phyloP scores from a whole-genome alignment of 2,329 filamentous ascomycete species.

The Penicillium sp. region DNA sequence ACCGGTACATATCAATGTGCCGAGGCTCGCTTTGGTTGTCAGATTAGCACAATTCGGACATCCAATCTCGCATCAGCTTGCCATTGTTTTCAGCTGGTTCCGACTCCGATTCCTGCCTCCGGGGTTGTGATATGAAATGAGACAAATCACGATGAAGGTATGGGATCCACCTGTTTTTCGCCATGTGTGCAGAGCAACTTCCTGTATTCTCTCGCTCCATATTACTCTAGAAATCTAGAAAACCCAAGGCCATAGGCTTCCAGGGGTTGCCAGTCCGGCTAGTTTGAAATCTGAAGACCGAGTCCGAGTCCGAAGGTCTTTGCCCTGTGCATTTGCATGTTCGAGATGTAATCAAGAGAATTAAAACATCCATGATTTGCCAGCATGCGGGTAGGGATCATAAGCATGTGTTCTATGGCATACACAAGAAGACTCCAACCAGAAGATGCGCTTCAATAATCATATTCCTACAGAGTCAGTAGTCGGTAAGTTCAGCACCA shows the following conservation, averaged over 20 bases:
- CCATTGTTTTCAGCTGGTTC: slow-evolving; percentile 11
- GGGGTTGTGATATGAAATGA: not conserved
- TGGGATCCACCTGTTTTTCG: not conserved
- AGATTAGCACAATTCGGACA: not conserved
- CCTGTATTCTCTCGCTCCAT: not conserved
- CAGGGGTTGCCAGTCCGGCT: not conserved
- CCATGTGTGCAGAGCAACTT: not conserved
- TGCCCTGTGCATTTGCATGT: not conserved
- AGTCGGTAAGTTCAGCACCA: not conserved
- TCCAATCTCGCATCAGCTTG: slow-evolving; percentile 8
- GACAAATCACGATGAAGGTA: slow-evolving; percentile 14
- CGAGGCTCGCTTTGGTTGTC: not conserved
- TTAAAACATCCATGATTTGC: not conserved
- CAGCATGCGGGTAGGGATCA: not conserved
- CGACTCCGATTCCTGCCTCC: slow-evolving; percentile 12
- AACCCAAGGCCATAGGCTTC: not conserved
- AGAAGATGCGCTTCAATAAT: not conserved
- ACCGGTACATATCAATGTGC: slow-evolving; percentile 14
- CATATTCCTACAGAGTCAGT: not conserved
- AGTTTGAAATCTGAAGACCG: slow-evolving; percentile 10
- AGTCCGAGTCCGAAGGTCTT: slow-evolving; percentile 18
- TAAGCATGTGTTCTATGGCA: not conserved
- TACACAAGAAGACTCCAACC: slow-evolving; percentile 9
- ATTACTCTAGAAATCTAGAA: not conserved
- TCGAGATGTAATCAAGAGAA: slow-evolving; percentile 1